Base-by-base conservation (phyloP, 495 filamentous ascomycete genomes). In the Echria macrotheca region DNA sequence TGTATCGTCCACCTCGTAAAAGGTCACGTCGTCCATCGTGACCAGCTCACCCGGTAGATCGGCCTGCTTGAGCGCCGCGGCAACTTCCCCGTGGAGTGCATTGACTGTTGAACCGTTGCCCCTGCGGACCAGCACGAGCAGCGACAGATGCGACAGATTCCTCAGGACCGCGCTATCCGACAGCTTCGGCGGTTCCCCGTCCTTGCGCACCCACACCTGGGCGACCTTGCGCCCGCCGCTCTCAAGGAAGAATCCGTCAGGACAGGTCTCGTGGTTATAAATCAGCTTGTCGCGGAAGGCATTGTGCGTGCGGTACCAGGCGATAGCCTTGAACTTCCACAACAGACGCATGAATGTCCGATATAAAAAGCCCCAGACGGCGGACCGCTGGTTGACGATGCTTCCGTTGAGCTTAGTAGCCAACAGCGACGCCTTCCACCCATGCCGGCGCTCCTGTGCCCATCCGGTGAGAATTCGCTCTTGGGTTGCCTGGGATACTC, bases 321-420 rank as follows among this genome's bases (percentile, higher is more conserved):
- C 45, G 12, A 48, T 2, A 23, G 5, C 4, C 3, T 14, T 14
- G 35, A 39, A 39, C 6, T n/a, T 14, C 45, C 45, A 47, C 9
- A 48, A 14, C 2, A 39, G 21, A 0, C 45, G 33, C 32, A 39
- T 28, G 19, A 12, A 25, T 2, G 33, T 33, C 5, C 45, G 11
- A 23, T 22, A 48, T 5, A 48, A 2, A 6, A 48, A 12, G 21
- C 45, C 45, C 3, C 45, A 14, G 6, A 38, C 8, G 5, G 3
- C 37, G 11, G 33, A 38, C 3, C 33, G 21, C 45, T 58, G 14
- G 29, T 65, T 65, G 35, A 58, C 63, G 19, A 58, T 33, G 18
- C 53, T 45, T 17, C 62, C 62, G 29, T 65, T 63, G 8, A 61
- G 28, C 28, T 40, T 47, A 1, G 62, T 60, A 32, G 63, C n/a